Evolutionary conservation across 352 stramenopile genomes (phyloP), one percentile per base, ranked within the genome.

Genomic region (Thalassiosira livingstoniorum): DNA sequence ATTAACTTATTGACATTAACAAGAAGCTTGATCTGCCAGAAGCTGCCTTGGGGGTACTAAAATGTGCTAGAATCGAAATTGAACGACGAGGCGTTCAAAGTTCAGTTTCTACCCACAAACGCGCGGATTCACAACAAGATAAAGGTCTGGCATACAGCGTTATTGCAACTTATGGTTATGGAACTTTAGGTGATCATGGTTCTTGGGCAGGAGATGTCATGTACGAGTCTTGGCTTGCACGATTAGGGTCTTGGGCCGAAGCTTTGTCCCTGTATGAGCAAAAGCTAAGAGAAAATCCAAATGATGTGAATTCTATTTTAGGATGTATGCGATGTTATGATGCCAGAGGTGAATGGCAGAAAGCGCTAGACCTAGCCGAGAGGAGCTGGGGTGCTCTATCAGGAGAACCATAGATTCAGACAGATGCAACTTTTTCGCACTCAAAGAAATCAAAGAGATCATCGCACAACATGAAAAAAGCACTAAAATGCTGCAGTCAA

Each of bases 1-100:
- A 99, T 81, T 93, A 95, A 43, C 92, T 99, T 0, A 99, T 99
- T 53, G 97, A 96, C 39, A 99, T 99, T 55, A 99, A 99, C 89
- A 99, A 99, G 64, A 98, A 99, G 86, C 83, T 99, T 0, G 97
- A 97, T 10, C 85, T 95, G n/a, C 88, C 87, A 0, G 97, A 99
- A 79, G 97, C 97, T 13, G 97, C 97, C 11, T 91, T 98, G 11
- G 98, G 98, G n/a, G 97, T 99, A 13, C 76, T 99, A 1, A 99
- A 98, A 86, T 97, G 97, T 58, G 90, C 91, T 25, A 92, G 88
- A 62, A 88, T 92, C 64, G 80, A 85, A 70, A 70, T 93, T 43
- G 82, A 91, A 64, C 73, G 84, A 58, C 75, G 69, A 37, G 75
- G 69, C 47, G 68, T 66, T 34, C 58, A 61, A 75, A 73, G 78